Base-by-base conservation (phyloP, 2,329 filamentous ascomycete species). In the Pleomassaria siparia region DNA sequence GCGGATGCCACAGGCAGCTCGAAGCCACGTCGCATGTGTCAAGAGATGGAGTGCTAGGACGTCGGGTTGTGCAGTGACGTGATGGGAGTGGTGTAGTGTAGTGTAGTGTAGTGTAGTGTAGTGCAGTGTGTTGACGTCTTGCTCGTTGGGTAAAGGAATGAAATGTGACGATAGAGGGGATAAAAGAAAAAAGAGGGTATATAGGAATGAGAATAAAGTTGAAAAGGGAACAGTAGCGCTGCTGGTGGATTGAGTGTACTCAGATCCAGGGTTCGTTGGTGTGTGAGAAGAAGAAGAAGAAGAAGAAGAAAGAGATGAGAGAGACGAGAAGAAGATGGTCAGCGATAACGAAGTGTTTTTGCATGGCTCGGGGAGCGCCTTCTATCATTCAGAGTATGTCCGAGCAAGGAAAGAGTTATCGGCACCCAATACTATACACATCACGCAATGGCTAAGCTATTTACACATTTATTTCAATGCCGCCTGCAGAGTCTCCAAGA, bases 401-500 rank as follows among this genome's bases (percentile, higher is more conserved):
- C 37, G 55, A 46, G 48, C 54, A 58, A 62, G 57, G 64, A 55
- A 69, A 59, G 54, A 54, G 50, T 59, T 52, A 25, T 50, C 48
- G 47, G 46, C 55, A 50, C 54, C 51, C 59, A 56, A 59, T 71
- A 68, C 54, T 70, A 57, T 70, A 70, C 66, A 71, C 58, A 62
- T 55, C 60, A 60, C 56, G 51, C 58, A 57, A 48, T 57, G 48
- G 54, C 52, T 43, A 46, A 60, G 63, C 64, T 73, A 72, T 72
- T 58, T 76, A 76, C 76, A 76, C 67, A 68, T 79, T 79, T 90
- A 91, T 82, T 91, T 92, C 72, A 92, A 79, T 64, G 81, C 83
- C 65, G 86, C 84, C 77, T 91, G 86, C 67, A 94, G 81, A 72
- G 83, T 88, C 82, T 94, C 89, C 64, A 94, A 81, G 67, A 92